Conservation (phyloP, 1,284 basidiomycete genomes). For the Ganoderma meredithae region DNA sequence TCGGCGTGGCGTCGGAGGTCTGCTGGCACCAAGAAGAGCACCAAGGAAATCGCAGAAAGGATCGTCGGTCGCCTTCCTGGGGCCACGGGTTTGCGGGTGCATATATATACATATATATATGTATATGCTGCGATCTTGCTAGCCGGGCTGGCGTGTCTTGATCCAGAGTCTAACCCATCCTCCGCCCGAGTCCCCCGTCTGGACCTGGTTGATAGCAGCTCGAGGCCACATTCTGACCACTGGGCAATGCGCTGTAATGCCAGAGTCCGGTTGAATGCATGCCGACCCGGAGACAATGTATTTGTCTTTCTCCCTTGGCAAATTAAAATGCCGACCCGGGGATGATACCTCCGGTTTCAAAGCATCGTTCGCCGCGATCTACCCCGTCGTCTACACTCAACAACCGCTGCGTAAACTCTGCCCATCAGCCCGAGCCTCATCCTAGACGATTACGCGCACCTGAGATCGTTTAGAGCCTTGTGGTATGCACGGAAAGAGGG, state of each 20-base stretch:
- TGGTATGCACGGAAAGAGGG: background rate
- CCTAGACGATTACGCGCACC: background rate
- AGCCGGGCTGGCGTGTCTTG: slow-evolving; percentile 1
- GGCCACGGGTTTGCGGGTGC: background rate
- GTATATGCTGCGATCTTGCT: background rate
- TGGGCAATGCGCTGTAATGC: background rate
- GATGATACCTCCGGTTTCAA: background rate
- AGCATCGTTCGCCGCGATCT: background rate
- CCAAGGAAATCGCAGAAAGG: background rate
- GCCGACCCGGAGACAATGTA: background rate
- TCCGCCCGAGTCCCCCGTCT: background rate
- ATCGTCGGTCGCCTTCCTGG: background rate
- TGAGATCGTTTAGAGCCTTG: background rate
- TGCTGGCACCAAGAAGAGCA: background rate
- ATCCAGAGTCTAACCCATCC: background rate
- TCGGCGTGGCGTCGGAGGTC: background rate
- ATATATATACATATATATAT: background rate
- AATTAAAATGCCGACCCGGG: background rate
- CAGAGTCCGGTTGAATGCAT: background rate
- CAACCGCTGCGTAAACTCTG: background rate
- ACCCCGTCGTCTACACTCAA: background rate
- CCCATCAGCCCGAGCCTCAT: background rate
- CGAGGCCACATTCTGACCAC: background rate
- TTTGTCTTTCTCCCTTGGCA: background rate
- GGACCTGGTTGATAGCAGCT: background rate